These are phyloP conservation scores for Schizothecium vesticola DNA, from an alignment of 495 filamentous ascomycete species.

Conservation along the genomic window DNA sequence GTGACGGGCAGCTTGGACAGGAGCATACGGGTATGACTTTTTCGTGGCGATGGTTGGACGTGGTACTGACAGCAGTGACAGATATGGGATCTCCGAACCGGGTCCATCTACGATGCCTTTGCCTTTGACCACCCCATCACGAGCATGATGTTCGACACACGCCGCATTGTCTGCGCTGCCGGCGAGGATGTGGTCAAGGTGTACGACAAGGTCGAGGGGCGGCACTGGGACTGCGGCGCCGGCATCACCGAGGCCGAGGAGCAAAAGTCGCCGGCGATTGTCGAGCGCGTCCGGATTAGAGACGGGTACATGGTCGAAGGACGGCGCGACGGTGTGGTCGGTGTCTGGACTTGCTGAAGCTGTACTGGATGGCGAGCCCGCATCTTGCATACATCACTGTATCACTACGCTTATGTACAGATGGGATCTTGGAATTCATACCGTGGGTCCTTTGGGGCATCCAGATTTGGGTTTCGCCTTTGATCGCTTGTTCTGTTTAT, in stretches of 20 bases:
- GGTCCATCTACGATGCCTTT: constrained; percentile 92
- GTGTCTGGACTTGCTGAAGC: constrained; percentile 81
- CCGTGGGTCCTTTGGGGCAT: too few species aligned
- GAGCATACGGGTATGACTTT: constrained; percentile 76
- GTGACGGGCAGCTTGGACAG: constrained; percentile 92
- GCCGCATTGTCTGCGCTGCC: constrained; percentile 85
- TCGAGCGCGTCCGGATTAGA: constrained; percentile 84
- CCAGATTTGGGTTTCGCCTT: too few species aligned
- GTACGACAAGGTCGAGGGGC: constrained; percentile 92
- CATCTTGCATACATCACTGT: background rate
- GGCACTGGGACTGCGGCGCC: constrained; percentile 95
- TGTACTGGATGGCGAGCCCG: background rate
- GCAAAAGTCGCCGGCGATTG: constrained; percentile 56
- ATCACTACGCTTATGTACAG: background rate
- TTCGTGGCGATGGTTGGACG: constrained; percentile 14
- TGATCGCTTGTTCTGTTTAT: too few species aligned
- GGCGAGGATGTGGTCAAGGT: constrained; percentile 93
- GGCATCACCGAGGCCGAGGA: constrained; percentile 62
- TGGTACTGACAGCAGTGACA: constrained; percentile 29
- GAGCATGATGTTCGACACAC: constrained; percentile 95
- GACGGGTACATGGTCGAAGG: constrained; percentile 95
- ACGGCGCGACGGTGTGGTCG: constrained; percentile 79
- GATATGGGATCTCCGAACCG: constrained; percentile 98
- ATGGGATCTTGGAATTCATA: too few species aligned
- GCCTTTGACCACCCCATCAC: constrained; percentile 92